These are phyloP conservation scores for Globisporangium spinosum DNA, from an alignment of 352 stramenopile genomes.

Conservation along the genomic window DNA sequence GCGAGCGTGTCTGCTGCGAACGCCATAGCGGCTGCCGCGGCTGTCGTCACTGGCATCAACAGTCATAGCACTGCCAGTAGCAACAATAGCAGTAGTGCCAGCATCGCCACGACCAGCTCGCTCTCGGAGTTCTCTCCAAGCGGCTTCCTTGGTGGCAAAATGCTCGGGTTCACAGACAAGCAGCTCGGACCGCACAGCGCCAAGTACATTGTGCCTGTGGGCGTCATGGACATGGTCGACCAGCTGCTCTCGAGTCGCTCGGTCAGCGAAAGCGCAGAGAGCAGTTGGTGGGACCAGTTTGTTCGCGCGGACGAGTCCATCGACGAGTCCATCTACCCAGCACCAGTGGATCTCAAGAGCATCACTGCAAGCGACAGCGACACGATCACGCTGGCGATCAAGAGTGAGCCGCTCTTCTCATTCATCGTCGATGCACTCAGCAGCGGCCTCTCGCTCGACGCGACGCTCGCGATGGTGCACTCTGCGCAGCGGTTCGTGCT, in stretches of 20 bases:
- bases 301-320: conserved; percentile 31
- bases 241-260: conserved; percentile 29
- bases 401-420: conserved; percentile 35
- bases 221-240: conserved; percentile 40
- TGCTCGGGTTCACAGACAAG: conserved; percentile 18
- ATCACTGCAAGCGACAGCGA: conserved; percentile 1
- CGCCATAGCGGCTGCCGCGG: background rate
- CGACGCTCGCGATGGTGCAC: conserved; percentile 34
- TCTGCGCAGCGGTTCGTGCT: conserved; percentile 30
- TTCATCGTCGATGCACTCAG: conserved; percentile 33
- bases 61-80: background rate
- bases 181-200: background rate
- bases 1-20: background rate
- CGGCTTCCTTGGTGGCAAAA: conserved; percentile 18
- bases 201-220: conserved; percentile 28
- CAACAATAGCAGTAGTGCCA: background rate
- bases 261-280: background rate
- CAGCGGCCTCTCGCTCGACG: conserved; percentile 23
- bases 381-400: conserved; percentile 25
- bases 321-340: conserved; percentile 12
- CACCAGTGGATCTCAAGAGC: conserved; percentile 15
- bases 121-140: conserved; percentile 17
- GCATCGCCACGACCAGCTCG: background rate
- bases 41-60: background rate
- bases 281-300: conserved; percentile 30